These are phyloP conservation scores for Priceomyces castillae DNA, from an alignment of 805 yeast genomes.

Conservation along the genomic window DNA sequence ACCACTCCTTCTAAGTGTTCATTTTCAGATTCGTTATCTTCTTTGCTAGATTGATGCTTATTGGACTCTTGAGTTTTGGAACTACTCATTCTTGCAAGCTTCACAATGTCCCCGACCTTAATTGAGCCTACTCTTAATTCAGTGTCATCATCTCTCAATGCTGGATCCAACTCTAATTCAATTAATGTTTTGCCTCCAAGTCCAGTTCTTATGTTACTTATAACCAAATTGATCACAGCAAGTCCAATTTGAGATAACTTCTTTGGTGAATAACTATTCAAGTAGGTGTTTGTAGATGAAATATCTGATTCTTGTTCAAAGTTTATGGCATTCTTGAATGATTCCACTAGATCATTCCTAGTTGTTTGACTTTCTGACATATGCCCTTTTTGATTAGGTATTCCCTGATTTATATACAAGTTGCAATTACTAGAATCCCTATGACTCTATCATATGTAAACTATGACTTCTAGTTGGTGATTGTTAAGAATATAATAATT, in stretches of 20 bases:
- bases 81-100: slow-evolving; percentile 47
- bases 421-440: too few relatives aligned
- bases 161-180: slow-evolving; percentile 60
- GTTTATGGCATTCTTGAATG: slow-evolving; percentile 32
- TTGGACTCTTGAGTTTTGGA: slow-evolving; percentile 14
- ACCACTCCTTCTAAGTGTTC: slow-evolving; percentile 62
- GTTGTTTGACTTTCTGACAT: slow-evolving; percentile 1
- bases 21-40: slow-evolving; percentile 19
- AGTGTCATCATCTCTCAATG: slow-evolving; percentile 28
- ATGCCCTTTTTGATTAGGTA: background rate
- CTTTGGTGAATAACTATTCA: slow-evolving; percentile 50
- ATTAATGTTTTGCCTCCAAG: slow-evolving; percentile 71
- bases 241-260: slow-evolving; percentile 67
- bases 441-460: too few relatives aligned
- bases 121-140: slow-evolving; percentile 50
- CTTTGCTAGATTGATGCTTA: slow-evolving; percentile 21
- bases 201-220: slow-evolving; percentile 68
- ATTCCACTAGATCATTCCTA: slow-evolving; percentile 3
- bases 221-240: slow-evolving; percentile 65
- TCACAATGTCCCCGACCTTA: slow-evolving; percentile 75
- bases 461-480: too few relatives aligned
- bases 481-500: too few relatives aligned
- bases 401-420: slow-evolving; percentile 7
- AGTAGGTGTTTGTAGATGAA: slow-evolving; percentile 29
- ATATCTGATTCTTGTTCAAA: slow-evolving; percentile 38